Conservation (phyloP, 1,284 basidiomycete species). For the Puccinia hordei region DNA sequence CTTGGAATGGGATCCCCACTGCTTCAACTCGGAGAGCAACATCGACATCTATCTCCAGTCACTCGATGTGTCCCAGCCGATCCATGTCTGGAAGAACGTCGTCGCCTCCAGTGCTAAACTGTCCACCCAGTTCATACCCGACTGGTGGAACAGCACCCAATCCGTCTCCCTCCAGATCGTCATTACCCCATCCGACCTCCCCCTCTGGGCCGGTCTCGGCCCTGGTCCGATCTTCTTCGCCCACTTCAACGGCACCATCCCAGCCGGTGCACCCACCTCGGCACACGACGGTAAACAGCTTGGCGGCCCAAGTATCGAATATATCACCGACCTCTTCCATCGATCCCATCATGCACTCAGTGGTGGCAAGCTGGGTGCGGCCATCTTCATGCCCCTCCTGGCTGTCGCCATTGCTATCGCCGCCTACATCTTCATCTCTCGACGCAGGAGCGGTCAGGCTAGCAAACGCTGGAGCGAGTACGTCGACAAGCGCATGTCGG, state of each 20-base stretch:
- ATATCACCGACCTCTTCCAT: conserved; percentile 35
- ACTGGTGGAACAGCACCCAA: conserved; percentile 46
- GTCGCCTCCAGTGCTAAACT: conserved; percentile 25
- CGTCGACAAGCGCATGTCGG: conserved; percentile 47
- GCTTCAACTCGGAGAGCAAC: conserved; percentile 6
- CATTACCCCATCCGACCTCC: conserved; percentile 34
- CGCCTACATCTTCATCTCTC: conserved; percentile 33
- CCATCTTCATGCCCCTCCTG: conserved; percentile 35
- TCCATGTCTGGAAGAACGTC: conserved; percentile 47
- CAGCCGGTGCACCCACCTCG: conserved; percentile 10
- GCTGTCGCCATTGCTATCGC: conserved; percentile 26
- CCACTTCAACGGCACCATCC: conserved; percentile 45
- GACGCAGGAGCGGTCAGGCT: conserved; percentile 32
- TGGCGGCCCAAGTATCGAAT: conserved; percentile 27
- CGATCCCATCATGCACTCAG: conserved; percentile 3
- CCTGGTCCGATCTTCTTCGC: conserved; percentile 35
- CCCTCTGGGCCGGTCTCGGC: conserved; percentile 41
- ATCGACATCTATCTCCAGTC: conserved; percentile 50
- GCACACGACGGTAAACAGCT: conserved; percentile 1
- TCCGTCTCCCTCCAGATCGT: conserved; percentile 33
- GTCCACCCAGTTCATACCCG: conserved; percentile 29
- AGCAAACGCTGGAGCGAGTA: conserved; percentile 48
- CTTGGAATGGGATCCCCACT: conserved; percentile 21
- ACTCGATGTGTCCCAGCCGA: conserved; percentile 30
- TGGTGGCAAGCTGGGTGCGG: conserved; percentile 14